A percentile compares a stretch with the other conserved stretches of the same genome.
phyloP scores from a whole-genome alignment of 805 yeast species.

The Tetrapisispora fleetii region DNA sequence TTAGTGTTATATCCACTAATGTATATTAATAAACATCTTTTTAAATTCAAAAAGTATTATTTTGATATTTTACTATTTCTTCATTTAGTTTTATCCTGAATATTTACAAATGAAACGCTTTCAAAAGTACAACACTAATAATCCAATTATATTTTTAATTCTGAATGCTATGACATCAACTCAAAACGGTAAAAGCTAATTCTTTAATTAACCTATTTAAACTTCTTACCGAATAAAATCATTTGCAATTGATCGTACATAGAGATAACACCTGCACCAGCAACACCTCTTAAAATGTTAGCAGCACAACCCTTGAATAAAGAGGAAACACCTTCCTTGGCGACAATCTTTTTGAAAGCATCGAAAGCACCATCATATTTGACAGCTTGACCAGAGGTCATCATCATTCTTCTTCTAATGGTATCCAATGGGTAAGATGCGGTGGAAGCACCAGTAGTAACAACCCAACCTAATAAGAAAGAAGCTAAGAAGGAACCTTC shows the following conservation, averaged over 20 bases:
- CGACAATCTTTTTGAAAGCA: slow-evolving; percentile 84
- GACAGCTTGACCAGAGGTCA: slow-evolving; percentile 98
- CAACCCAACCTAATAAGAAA: slow-evolving; percentile 95
- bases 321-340: slow-evolving; percentile 88
- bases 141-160: neutral
- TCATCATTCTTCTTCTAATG: slow-evolving; percentile 99
- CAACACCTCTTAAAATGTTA: slow-evolving; percentile 99
- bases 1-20: neutral
- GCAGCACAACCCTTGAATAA: slow-evolving; percentile 99
- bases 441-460: slow-evolving; percentile 96
- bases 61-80: neutral
- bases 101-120: neutral
- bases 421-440: slow-evolving; percentile 99
- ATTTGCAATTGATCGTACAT: slow-evolving; percentile 94
- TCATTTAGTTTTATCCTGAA: neutral
- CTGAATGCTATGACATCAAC: neutral
- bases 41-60: neutral
- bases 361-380: slow-evolving; percentile 93
- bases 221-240: slow-evolving; percentile 92
- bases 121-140: neutral
- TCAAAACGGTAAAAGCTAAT: neutral
- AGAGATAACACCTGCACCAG: slow-evolving; percentile 99
- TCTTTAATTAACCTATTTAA: slow-evolving; percentile 39
- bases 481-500: slow-evolving; percentile 93
- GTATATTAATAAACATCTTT: neutral